Evolutionary conservation across 768 basidiomycete genomes (phyloP).

Genomic region (Gloeophyllum trabeum): DNA sequence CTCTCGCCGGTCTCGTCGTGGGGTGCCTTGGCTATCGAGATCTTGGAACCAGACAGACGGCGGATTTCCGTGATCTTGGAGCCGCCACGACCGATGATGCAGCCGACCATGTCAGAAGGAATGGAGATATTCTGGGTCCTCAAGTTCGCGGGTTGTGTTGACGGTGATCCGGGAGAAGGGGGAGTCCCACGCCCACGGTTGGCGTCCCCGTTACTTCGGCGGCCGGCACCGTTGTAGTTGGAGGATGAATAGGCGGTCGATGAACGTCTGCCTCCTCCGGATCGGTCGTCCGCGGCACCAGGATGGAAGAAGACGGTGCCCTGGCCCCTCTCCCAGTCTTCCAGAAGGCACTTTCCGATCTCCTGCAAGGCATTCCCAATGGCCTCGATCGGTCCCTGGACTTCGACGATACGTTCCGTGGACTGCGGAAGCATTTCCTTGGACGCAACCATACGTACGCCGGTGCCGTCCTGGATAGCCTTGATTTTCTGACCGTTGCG

Average conservation of each 20-base stretch:
- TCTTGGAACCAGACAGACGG: slow-evolving; percentile 93
- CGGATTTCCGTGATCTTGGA: slow-evolving; percentile 99
- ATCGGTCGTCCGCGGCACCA: slow-evolving; percentile 65
- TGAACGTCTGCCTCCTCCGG: slow-evolving; percentile 39
- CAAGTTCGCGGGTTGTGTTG: slow-evolving; percentile 54
- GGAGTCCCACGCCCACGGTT: slow-evolving; percentile 38
- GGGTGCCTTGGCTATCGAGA: slow-evolving; percentile 97
- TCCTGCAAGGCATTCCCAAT: slow-evolving; percentile 92
- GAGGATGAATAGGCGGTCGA: not conserved
- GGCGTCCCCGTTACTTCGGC: slow-evolving; percentile 57
- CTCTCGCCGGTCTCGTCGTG: slow-evolving; percentile 98
- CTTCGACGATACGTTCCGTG: slow-evolving; percentile 97
- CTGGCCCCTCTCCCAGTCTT: slow-evolving; percentile 91
- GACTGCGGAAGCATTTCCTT: slow-evolving; percentile 99
- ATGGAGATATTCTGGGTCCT: slow-evolving; percentile 99
- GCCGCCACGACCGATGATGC: slow-evolving; percentile 92
- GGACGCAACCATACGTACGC: slow-evolving; percentile 95
- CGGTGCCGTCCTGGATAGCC: slow-evolving; percentile 93
- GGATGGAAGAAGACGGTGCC: slow-evolving; percentile 97
- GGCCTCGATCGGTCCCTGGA: slow-evolving; percentile 86
- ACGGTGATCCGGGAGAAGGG: slow-evolving; percentile 35
- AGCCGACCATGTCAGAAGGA: slow-evolving; percentile 98
- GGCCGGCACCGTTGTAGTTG: slow-evolving; percentile 27
- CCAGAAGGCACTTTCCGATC: slow-evolving; percentile 89
- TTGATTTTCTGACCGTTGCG: slow-evolving; percentile 96